These are phyloP conservation scores for Pyrenophora graminea DNA, from an alignment of 2,329 filamentous ascomycete genomes.

Conservation along the genomic window DNA sequence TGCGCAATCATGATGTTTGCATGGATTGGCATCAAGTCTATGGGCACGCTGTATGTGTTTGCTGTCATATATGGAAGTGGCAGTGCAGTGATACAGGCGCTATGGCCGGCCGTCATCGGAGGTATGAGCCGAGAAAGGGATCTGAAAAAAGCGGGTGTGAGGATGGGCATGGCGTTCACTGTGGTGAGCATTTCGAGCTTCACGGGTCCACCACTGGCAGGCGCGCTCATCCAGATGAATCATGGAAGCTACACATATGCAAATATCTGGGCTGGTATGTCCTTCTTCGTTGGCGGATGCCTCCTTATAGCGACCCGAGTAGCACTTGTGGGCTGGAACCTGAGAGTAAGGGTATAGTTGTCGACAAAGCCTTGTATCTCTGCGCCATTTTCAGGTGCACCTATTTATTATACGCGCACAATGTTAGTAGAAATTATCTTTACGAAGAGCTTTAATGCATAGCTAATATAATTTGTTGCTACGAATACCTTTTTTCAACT, in stretches of 20 bases:
- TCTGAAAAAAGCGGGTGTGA: constrained; percentile 39
- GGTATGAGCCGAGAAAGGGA: constrained; percentile 40
- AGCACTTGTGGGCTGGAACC: constrained; percentile 36
- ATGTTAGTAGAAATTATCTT: too few species aligned
- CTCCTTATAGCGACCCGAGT: constrained; percentile 34
- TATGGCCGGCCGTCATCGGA: constrained; percentile 35
- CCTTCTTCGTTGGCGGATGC: constrained; percentile 34
- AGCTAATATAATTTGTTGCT: too few species aligned
- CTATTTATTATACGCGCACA: too few species aligned
- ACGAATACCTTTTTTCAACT: too few species aligned
- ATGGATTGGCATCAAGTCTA: constrained; percentile 37
- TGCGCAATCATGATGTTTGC: constrained; percentile 51
- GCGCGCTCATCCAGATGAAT: constrained; percentile 37
- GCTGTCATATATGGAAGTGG: constrained; percentile 37
- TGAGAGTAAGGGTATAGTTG: constrained; percentile 31
- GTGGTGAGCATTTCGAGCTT: constrained; percentile 43
- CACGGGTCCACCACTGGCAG: constrained; percentile 43
- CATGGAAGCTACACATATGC: constrained; percentile 39
- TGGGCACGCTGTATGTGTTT: constrained; percentile 35
- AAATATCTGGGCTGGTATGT: constrained; percentile 45
- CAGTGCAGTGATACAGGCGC: constrained; percentile 36
- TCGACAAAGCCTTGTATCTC: not conserved
- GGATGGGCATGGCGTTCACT: constrained; percentile 46
- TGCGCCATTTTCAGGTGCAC: not conserved
- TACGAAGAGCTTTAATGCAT: too few species aligned